Evolutionary conservation across 176 grass and related monocot species (phyloP).

Genomic region (Paspalum notatum): DNA sequence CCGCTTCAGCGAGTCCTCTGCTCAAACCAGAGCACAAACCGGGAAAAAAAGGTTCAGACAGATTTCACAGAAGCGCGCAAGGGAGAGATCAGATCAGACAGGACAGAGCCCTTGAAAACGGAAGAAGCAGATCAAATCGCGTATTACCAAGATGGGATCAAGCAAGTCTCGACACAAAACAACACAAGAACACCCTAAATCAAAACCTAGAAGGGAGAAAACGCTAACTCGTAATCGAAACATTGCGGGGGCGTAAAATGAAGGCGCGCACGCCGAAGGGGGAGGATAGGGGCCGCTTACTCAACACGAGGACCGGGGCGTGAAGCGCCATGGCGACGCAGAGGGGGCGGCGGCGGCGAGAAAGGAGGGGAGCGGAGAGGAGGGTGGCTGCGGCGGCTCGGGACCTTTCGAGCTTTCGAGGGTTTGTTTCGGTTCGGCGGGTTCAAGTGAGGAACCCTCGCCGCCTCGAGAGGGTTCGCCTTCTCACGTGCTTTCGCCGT

Average conservation of each 20-base stretch:
- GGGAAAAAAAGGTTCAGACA: conserved; percentile 38
- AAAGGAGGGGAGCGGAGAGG: background rate
- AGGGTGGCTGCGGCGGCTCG: conserved; percentile 38
- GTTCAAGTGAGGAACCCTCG: conserved; percentile 40
- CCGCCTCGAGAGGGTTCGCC: conserved; percentile 5
- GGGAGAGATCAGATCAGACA: conserved; percentile 30
- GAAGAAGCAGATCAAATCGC: conserved; percentile 22
- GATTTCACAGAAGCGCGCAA: background rate
- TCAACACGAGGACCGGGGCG: conserved; percentile 88
- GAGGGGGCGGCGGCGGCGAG: background rate
- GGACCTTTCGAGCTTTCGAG: conserved; percentile 36
- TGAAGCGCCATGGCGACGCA: conserved; percentile 57
- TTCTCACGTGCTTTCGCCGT: too few relatives aligned
- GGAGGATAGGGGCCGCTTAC: conserved; percentile 45
- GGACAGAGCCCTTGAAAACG: background rate
- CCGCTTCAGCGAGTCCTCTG: conserved; percentile 96
- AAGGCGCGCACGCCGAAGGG: background rate
- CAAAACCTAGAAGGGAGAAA: conserved; percentile 24
- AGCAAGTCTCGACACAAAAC: background rate
- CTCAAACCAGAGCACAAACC: conserved; percentile 25
- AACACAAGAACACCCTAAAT: background rate
- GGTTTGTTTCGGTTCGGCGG: conserved; percentile 10
- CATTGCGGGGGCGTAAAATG: background rate
- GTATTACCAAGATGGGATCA: background rate
- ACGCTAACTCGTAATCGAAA: too few relatives aligned